phyloP scores from a whole-genome alignment of 2,329 filamentous ascomycete genomes.

The Neoarthrinium moseri region DNA sequence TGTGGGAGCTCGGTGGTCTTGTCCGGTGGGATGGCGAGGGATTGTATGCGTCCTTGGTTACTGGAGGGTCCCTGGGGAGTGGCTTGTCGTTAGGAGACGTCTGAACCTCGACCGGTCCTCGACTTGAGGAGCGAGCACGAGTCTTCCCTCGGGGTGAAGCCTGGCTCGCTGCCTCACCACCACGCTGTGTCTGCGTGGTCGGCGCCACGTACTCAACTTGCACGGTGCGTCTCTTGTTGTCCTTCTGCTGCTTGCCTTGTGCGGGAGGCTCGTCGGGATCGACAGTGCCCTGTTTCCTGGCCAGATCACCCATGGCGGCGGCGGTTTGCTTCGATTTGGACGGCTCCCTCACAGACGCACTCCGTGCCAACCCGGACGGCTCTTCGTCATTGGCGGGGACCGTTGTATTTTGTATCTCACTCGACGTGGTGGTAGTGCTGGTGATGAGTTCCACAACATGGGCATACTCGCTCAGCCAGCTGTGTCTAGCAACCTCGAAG shows the following conservation, averaged over 20 bases:
- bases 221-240: conserved; percentile 89
- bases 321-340: conserved; percentile 63
- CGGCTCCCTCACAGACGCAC: conserved; percentile 87
- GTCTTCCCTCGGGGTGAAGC: conserved; percentile 34
- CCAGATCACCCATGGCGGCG: conserved; percentile 59
- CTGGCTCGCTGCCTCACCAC: conserved; percentile 38
- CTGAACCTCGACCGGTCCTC: conserved; percentile 48
- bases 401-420: conserved; percentile 80
- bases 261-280: conserved; percentile 59
- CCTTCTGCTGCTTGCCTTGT: conserved; percentile 66
- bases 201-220: conserved; percentile 98
- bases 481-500: conserved; percentile 96
- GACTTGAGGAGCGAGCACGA: conserved; percentile 52
- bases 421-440: conserved; percentile 84
- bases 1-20: conserved; percentile 48
- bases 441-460: conserved; percentile 96
- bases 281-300: conserved; percentile 72
- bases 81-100: conserved; percentile 53
- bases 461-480: conserved; percentile 97
- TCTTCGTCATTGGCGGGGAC: conserved; percentile 61
- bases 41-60: conserved; percentile 40
- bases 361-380: conserved; percentile 66
- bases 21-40: conserved; percentile 30
- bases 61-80: conserved; percentile 56
- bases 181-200: conserved; percentile 79